Base-by-base conservation (phyloP, 2,329 filamentous ascomycete genomes). In the Dactylellina sp. region DNA sequence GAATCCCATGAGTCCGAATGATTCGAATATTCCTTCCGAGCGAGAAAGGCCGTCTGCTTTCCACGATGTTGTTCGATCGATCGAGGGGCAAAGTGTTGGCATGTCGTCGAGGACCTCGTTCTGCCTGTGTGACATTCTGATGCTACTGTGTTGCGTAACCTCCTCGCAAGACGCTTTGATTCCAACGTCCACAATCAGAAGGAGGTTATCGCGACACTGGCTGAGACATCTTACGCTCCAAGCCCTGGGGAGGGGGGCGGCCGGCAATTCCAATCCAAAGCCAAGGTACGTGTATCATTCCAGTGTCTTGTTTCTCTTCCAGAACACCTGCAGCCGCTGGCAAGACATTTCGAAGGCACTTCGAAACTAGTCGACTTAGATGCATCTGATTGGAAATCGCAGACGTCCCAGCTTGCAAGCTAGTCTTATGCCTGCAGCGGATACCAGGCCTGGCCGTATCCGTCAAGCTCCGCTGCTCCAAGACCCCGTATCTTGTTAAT, bases 361-460 rank as follows among this genome's bases (percentile, higher is more conserved):
- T 16, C 44, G 5, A 50, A 22, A 25, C 28, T 25, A 37, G 16
- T 22, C 40, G 50, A 24, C 24, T 63, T 35, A 42, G 24, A 42
- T 11, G 25, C n/a, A n/a, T 39, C 37, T 56, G 55, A 55, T 61
- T 70, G 64, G 55, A 61, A 49, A 68, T 61, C 37, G 18, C 53
- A 18, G 35, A 35, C 14, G 25, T 28, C 56, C 39, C 46, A 50
- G 39, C 47, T 52, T 37, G 47, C 39, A 39, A 16, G 16, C 14
- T 44, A 44, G 47, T 42, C 62, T 57, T 50, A 65, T 65, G 62
- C 62, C 49, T 50, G 62, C 44, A 66, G 52, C 62, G 62, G 62
- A 59, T 59, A 46, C 53, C 56, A 55, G 64, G 64, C 40, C 55
- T 53, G 64, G 47, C 59, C 46, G 56, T 70, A 61, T 70, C 64